Conservation (phyloP, 1,139 yeast genomes). For the Taiozyma onychis region DNA sequence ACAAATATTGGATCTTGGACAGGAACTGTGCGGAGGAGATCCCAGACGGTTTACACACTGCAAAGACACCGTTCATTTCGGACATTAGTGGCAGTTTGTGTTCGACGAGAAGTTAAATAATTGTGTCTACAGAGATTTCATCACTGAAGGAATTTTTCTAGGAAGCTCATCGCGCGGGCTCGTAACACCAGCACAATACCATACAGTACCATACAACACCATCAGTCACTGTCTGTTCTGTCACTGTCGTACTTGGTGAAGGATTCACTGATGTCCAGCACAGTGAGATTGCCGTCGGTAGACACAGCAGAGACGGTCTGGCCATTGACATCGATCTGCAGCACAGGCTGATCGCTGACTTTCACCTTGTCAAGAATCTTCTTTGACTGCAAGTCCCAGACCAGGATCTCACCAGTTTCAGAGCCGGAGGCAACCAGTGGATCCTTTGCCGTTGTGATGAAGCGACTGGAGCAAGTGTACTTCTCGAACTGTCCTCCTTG, state of each 20-base stretch:
- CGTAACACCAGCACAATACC: not conserved
- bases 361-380: conserved; percentile 37
- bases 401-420: conserved; percentile 49
- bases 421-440: conserved; percentile 50
- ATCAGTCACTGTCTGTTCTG: conserved; percentile 10
- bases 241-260: conserved; percentile 9
- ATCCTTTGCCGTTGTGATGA: conserved; percentile 11
- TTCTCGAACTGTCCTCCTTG: conserved; percentile 22
- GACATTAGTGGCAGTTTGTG: not conserved
- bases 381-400: conserved; percentile 77
- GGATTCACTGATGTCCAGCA: conserved; percentile 27
- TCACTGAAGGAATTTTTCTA: not conserved
- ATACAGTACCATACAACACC: not conserved
- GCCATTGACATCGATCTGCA: conserved; percentile 40
- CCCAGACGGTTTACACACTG: conserved; percentile 88
- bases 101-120: too few species aligned
- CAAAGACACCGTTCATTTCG: conserved; percentile 82
- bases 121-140: not conserved
- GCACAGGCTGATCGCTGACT: conserved; percentile 35
- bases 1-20: conserved; percentile 53
- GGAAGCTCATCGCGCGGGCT: not conserved
- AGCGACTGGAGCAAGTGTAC: conserved; percentile 17
- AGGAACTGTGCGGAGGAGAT: conserved; percentile 74
- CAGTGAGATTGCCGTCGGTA: conserved; percentile 33
- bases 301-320: conserved; percentile 40